These are phyloP conservation scores for Populus davidiana DNA, from an alignment of 345 rosid species.

Conservation along the genomic window DNA sequence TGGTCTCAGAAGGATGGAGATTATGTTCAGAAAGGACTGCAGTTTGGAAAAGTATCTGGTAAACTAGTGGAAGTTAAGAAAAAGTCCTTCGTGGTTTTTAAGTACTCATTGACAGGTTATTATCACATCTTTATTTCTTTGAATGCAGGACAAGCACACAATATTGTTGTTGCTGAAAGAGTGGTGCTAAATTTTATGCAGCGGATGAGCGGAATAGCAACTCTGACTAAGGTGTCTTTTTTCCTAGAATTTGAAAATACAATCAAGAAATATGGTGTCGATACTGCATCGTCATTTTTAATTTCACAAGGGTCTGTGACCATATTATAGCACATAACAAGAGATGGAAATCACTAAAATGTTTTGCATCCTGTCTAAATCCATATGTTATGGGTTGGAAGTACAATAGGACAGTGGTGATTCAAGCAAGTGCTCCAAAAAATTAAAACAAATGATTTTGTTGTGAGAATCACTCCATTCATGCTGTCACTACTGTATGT, in stretches of 20 bases:
- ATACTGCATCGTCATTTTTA: background rate
- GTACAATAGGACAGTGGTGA: background rate
- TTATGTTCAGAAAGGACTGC: slow-evolving; percentile 69
- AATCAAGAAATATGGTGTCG: background rate
- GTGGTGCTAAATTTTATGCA: slow-evolving; percentile 93
- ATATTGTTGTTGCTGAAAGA: slow-evolving; percentile 85
- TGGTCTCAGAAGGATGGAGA: slow-evolving; percentile 88
- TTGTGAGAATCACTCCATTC: background rate
- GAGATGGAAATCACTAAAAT: background rate
- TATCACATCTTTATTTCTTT: background rate
- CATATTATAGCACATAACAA: background rate
- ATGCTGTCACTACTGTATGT: background rate
- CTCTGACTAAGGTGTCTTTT: slow-evolving; percentile 70
- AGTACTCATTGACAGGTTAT: background rate
- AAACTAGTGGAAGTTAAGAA: slow-evolving; percentile 9
- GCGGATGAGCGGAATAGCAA: slow-evolving; percentile 98
- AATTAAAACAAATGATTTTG: background rate
- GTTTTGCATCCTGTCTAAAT: background rate
- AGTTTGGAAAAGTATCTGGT: slow-evolving; percentile 88
- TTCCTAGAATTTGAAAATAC: slow-evolving; percentile 1
- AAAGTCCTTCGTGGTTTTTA: background rate
- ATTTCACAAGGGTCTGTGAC: background rate
- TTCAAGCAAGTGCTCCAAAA: background rate
- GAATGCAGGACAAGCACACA: slow-evolving; percentile 69
- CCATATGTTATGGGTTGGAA: background rate